phyloP scores from a whole-genome alignment of 2,329 filamentous ascomycete genomes.

The Mycosphaerelloides madeirae region DNA sequence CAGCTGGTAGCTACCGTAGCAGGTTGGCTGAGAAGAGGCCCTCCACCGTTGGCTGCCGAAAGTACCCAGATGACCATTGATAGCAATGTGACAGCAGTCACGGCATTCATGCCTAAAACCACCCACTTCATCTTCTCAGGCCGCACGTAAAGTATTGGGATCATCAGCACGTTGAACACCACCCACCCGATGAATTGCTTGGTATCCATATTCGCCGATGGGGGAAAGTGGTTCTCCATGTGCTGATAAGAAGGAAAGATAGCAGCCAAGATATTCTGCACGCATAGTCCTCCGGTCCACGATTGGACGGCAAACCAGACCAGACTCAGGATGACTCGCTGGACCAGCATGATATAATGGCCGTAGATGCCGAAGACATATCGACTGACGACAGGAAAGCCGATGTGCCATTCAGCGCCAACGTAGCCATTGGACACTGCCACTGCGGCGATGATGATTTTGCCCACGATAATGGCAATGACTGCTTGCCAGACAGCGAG shows the following conservation, averaged over 20 bases:
- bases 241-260: constrained; percentile 55
- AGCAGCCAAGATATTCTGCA: constrained; percentile 49
- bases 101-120: constrained; percentile 41
- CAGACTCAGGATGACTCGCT: constrained; percentile 47
- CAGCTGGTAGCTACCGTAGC: constrained; percentile 31
- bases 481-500: constrained; percentile 41
- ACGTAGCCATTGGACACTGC: constrained; percentile 52
- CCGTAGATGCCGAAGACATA: constrained; percentile 54
- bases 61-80: constrained; percentile 57
- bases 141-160: constrained; percentile 42
- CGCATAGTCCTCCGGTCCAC: constrained; percentile 55
- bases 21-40: constrained; percentile 28
- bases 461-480: constrained; percentile 38
- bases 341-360: constrained; percentile 51
- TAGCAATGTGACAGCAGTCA: constrained; percentile 46
- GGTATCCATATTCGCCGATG: constrained; percentile 42
- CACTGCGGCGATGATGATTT: constrained; percentile 51
- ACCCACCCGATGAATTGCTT: constrained; percentile 43
- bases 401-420: constrained; percentile 47
- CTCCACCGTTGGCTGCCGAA: constrained; percentile 51
- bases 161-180: constrained; percentile 43
- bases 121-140: constrained; percentile 40
- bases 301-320: constrained; percentile 57
- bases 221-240: constrained; percentile 50
- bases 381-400: constrained; percentile 52